phyloP scores from a whole-genome alignment of 2,329 filamentous ascomycete species.

The Nigrograna mackinnonii region DNA sequence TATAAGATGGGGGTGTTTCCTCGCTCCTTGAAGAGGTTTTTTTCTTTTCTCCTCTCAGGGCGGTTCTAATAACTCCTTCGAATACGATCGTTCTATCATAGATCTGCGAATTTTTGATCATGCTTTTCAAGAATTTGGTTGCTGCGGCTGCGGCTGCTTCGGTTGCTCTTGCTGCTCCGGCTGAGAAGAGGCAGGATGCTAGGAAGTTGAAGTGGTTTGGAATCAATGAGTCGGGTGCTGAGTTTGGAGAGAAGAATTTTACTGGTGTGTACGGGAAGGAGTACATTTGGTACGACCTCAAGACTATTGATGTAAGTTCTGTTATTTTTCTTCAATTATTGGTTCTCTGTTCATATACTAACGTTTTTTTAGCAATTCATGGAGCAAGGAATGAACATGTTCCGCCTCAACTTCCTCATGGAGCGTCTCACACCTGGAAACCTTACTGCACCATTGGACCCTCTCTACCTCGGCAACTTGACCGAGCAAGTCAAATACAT shows the following conservation, averaged over 20 bases:
- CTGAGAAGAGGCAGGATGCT: slow-evolving; percentile 24
- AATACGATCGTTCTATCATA: neutral
- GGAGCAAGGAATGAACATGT: slow-evolving; percentile 58
- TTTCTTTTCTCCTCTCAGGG: too few relatives aligned
- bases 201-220: slow-evolving; percentile 47
- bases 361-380: slow-evolving; percentile 48
- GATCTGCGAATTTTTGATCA: slow-evolving; percentile 9
- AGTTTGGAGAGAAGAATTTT: slow-evolving; percentile 63
- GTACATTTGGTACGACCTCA: slow-evolving; percentile 64
- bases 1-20: slow-evolving; percentile 3
- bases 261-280: slow-evolving; percentile 64
- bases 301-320: slow-evolving; percentile 41
- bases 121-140: slow-evolving; percentile 35
- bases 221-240: slow-evolving; percentile 62
- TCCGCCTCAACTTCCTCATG: slow-evolving; percentile 62
- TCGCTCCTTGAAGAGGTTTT: too few relatives aligned
- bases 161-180: slow-evolving; percentile 30
- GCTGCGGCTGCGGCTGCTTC: slow-evolving; percentile 29
- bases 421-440: slow-evolving; percentile 57
- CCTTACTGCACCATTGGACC: slow-evolving; percentile 51
- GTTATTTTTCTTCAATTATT: neutral
- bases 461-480: slow-evolving; percentile 48
- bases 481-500: slow-evolving; percentile 50
- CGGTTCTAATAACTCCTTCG: slow-evolving; percentile 1
- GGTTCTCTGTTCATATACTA: neutral